These are phyloP conservation scores for Hyphodiscus hymeniophilus DNA, from an alignment of 495 filamentous ascomycete species.

Conservation along the genomic window DNA sequence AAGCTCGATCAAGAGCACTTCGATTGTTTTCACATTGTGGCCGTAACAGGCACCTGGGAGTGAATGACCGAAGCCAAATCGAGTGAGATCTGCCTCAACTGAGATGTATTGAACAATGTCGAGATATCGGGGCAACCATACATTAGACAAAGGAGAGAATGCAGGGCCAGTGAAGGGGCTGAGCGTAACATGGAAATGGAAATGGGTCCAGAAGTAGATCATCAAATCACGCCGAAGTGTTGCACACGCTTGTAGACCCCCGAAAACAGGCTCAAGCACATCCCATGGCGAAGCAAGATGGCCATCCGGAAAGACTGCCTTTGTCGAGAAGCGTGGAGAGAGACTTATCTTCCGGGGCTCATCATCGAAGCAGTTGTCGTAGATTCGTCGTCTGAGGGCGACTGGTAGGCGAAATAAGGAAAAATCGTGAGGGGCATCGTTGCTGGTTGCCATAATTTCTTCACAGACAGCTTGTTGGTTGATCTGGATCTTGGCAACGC, in stretches of 20 bases:
- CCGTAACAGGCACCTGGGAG: constrained; percentile 4
- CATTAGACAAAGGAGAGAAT: constrained; percentile 15
- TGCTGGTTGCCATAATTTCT: background rate
- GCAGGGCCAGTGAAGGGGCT: constrained; percentile 12
- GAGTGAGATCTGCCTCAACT: constrained; percentile 20
- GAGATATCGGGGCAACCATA: constrained; percentile 14
- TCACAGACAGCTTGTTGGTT: background rate
- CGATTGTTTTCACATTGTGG: constrained; percentile 4
- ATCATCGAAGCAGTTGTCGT: constrained; percentile 11
- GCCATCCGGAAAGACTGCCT: constrained; percentile 7
- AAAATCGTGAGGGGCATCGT: background rate
- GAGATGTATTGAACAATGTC: constrained; percentile 17
- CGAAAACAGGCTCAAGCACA: constrained; percentile 18
- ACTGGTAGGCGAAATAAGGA: constrained; percentile 9
- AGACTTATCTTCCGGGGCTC: constrained; percentile 14
- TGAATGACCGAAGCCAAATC: constrained; percentile 14
- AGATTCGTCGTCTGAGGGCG: constrained; percentile 11
- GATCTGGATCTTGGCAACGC: background rate
- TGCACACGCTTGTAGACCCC: constrained; percentile 9
- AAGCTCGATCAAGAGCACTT: constrained; percentile 1
- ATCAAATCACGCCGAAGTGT: constrained; percentile 16
- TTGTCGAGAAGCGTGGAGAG: constrained; percentile 13
- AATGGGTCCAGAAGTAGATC: constrained; percentile 22
- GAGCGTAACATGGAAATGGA: constrained; percentile 21
- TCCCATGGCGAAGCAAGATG: constrained; percentile 16